Percentiles rank a stretch among this genome's conserved stretches.
phyloP scores from a whole-genome alignment of 2,329 filamentous ascomycete genomes.

The Sporothrix schenckii region DNA sequence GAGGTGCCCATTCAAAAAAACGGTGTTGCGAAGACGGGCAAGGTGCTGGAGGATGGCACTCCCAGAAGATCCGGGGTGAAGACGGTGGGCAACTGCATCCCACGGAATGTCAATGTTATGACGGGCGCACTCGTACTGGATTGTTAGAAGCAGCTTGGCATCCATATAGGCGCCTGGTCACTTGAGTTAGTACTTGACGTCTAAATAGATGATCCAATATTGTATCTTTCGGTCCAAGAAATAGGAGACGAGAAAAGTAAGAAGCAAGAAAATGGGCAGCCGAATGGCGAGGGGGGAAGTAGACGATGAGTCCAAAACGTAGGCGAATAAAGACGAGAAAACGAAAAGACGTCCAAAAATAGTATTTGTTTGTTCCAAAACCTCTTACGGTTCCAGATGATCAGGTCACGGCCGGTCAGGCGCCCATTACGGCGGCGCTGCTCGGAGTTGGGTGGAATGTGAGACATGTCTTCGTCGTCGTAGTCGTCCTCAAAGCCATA shows the following conservation, averaged over 20 bases:
- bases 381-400: conserved; percentile 49
- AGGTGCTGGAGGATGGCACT: conserved; percentile 47
- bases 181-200: not conserved
- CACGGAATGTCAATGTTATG: conserved; percentile 46
- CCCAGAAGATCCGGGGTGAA: conserved; percentile 48
- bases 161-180: conserved; percentile 50
- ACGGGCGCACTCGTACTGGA: conserved; percentile 47
- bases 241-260: not conserved
- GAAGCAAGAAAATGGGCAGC: not conserved
- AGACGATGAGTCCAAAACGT: not conserved
- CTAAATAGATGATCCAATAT: not conserved
- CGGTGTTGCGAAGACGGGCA: conserved; percentile 42
- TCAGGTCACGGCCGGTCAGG: conserved; percentile 45
- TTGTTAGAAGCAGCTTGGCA: conserved; percentile 49
- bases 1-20: conserved; percentile 48
- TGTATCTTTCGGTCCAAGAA: conserved; percentile 1
- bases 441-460: conserved; percentile 32
- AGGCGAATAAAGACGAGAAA: not conserved
- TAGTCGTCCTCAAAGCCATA: conserved; percentile 17
- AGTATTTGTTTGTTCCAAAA: conserved; percentile 35
- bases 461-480: conserved; percentile 28
- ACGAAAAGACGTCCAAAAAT: conserved; percentile 7
- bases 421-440: conserved; percentile 41
- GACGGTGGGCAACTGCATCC: conserved; percentile 47
- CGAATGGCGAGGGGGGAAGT: not conserved